A percentile compares a stretch with the other conserved stretches of the same genome.
These are phyloP conservation scores for Cucurbita maxima DNA, from an alignment of 306 rosid genomes.

Conservation along the genomic window DNA sequence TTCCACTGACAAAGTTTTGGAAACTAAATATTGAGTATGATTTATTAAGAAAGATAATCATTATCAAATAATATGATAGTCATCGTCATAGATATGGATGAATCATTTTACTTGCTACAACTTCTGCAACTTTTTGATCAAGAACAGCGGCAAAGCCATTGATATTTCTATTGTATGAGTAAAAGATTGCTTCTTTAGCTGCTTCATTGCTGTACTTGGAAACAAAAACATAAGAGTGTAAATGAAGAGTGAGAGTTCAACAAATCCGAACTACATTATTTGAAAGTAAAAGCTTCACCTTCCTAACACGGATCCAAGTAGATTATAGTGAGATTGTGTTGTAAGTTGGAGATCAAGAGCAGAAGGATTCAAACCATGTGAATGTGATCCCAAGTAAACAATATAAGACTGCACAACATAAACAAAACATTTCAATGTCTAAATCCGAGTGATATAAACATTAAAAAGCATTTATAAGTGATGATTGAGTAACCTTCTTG, in stretches of 20 bases:
- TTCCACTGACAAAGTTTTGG: too few species aligned
- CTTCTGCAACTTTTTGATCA: slow-evolving; percentile 32
- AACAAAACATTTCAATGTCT: too few species aligned
- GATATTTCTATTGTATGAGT: slow-evolving; percentile 42
- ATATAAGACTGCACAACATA: slow-evolving; percentile 38
- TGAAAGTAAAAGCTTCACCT: too few species aligned
- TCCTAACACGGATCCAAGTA: slow-evolving; percentile 40
- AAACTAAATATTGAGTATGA: too few species aligned
- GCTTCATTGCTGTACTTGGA: slow-evolving; percentile 17
- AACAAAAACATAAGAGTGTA: too few species aligned
- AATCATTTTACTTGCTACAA: slow-evolving; percentile 24
- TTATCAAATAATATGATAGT: too few species aligned
- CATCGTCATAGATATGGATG: too few species aligned
- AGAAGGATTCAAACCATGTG: slow-evolving; percentile 18
- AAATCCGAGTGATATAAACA: too few species aligned
- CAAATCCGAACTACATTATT: too few species aligned
- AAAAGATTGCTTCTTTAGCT: slow-evolving; percentile 40
- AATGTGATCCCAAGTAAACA: slow-evolving; percentile 52
- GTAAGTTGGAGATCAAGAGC: slow-evolving; percentile 9
- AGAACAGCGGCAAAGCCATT: slow-evolving; percentile 75
- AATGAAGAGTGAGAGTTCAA: not conserved
- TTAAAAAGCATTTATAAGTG: too few species aligned
- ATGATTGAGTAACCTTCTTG: too few species aligned
- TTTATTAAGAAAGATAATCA: too few species aligned
- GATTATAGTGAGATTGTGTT: slow-evolving; percentile 25